These are phyloP conservation scores for Xylaria venustula DNA, from an alignment of 495 filamentous ascomycete genomes.

Conservation along the genomic window DNA sequence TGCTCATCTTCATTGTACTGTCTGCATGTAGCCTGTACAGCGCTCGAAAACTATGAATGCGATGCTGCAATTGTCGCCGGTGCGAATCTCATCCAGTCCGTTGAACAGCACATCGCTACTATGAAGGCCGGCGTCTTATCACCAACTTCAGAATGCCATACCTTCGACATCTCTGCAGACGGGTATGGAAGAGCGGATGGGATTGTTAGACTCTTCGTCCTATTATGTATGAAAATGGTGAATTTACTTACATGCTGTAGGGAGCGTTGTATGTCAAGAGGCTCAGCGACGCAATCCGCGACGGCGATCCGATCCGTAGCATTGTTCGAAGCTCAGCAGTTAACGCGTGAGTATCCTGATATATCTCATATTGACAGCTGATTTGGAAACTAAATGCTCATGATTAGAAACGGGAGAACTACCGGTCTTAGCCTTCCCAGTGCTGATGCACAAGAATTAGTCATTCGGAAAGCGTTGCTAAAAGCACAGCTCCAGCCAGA, in stretches of 20 bases:
- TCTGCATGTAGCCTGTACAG: slow-evolving; percentile 43
- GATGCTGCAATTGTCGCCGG: slow-evolving; percentile 36
- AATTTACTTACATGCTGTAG: slow-evolving; percentile 9
- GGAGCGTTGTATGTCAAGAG: slow-evolving; percentile 20
- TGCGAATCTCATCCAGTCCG: slow-evolving; percentile 32
- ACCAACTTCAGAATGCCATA: slow-evolving; percentile 40
- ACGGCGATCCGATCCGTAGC: too few relatives aligned
- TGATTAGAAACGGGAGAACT: too few relatives aligned
- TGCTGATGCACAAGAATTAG: too few relatives aligned
- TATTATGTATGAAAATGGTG: slow-evolving; percentile 36
- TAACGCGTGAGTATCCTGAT: too few relatives aligned
- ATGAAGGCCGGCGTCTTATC: slow-evolving; percentile 43
- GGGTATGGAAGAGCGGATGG: slow-evolving; percentile 30
- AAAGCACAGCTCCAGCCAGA: too few relatives aligned
- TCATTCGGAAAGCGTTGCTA: too few relatives aligned
- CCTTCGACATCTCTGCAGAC: slow-evolving; percentile 36
- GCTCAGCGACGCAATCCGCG: slow-evolving; percentile 39
- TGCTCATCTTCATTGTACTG: slow-evolving; percentile 54
- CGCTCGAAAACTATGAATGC: slow-evolving; percentile 33
- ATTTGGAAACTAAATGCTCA: too few relatives aligned
- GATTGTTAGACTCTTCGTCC: slow-evolving; percentile 47
- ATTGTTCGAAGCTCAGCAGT: too few relatives aligned
- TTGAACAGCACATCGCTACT: slow-evolving; percentile 30
- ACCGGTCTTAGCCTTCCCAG: too few relatives aligned
- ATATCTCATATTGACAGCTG: too few relatives aligned